A percentile compares a stretch with the other conserved stretches of the same genome.
These are phyloP conservation scores for Ajuga reptans DNA, from an alignment of 305 asterid species.

Conservation along the genomic window DNA sequence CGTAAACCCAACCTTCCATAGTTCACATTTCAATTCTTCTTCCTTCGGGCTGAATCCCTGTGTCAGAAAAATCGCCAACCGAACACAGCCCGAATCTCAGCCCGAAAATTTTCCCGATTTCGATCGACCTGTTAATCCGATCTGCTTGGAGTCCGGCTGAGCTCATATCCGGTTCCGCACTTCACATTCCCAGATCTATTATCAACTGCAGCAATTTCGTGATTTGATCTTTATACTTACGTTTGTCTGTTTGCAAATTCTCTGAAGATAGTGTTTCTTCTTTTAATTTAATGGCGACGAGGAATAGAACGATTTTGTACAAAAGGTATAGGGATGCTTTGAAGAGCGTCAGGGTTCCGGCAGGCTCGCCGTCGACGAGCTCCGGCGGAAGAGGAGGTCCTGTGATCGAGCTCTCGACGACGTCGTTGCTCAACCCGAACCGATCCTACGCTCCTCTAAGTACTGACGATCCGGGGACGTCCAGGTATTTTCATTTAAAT, in stretches of 20 bases:
- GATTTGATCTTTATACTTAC: constrained; percentile 20
- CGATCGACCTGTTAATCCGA: neutral
- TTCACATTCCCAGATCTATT: constrained; percentile 24
- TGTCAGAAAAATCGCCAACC: constrained; percentile 20
- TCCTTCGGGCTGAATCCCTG: constrained; percentile 7
- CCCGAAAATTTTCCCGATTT: constrained; percentile 2
- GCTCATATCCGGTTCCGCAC: neutral
- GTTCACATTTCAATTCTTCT: constrained; percentile 2
- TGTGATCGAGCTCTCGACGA: constrained; percentile 81
- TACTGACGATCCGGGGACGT: constrained; percentile 90
- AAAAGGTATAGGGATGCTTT: constrained; percentile 83
- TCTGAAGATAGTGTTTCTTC: neutral
- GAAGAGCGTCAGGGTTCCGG: constrained; percentile 80
- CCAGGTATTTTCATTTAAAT: constrained; percentile 41
- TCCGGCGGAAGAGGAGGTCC: constrained; percentile 59
- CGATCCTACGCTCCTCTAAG: constrained; percentile 80
- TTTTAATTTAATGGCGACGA: constrained; percentile 58
- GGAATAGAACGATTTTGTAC: constrained; percentile 80
- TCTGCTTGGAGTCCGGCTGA: neutral
- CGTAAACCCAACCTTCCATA: constrained; percentile 15
- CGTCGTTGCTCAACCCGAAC: constrained; percentile 74
- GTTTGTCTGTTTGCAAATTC: neutral
- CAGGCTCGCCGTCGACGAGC: constrained; percentile 49
- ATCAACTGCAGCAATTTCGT: constrained; percentile 10
- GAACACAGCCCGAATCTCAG: constrained; percentile 16